Conservation (phyloP, 2,329 filamentous ascomycete genomes). For the Emericellopsis atlantica region DNA sequence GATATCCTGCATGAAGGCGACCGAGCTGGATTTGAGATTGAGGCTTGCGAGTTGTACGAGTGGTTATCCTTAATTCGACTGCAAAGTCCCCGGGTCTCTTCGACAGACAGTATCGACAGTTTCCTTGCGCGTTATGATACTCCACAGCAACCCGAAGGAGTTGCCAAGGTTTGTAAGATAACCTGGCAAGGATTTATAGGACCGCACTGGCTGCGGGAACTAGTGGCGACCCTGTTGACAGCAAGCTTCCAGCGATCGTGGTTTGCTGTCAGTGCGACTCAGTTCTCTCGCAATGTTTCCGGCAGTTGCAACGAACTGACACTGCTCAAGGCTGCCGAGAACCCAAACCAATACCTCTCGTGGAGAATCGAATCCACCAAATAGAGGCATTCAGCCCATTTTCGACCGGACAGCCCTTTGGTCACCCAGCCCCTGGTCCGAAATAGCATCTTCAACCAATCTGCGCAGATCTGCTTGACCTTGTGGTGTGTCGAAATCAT, state of each 20-base stretch:
- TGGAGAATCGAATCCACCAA: slow-evolving; percentile 43
- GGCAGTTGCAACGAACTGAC: slow-evolving; percentile 36
- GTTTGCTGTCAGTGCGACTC: slow-evolving; percentile 41
- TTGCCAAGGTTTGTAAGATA: slow-evolving; percentile 31
- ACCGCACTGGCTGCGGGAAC: slow-evolving; percentile 35
- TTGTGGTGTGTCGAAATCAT: slow-evolving; percentile 71
- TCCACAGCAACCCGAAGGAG: slow-evolving; percentile 24
- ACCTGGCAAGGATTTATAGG: slow-evolving; percentile 49
- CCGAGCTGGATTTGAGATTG: slow-evolving; percentile 45
- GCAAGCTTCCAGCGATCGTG: slow-evolving; percentile 32
- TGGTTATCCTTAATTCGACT: slow-evolving; percentile 61
- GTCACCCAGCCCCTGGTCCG: slow-evolving; percentile 49
- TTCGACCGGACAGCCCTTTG: slow-evolving; percentile 53
- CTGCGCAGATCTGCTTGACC: slow-evolving; percentile 69
- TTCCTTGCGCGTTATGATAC: slow-evolving; percentile 57
- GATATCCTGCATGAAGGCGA: slow-evolving; percentile 19
- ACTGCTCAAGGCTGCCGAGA: slow-evolving; percentile 36
- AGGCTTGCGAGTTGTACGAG: slow-evolving; percentile 54
- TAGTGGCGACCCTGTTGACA: slow-evolving; percentile 31
- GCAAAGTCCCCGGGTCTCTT: slow-evolving; percentile 47
- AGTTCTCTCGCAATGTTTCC: slow-evolving; percentile 31
- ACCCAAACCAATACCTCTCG: slow-evolving; percentile 41
- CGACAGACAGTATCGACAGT: slow-evolving; percentile 48
- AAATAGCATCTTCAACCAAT: slow-evolving; percentile 69
- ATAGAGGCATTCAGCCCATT: slow-evolving; percentile 31